These are phyloP conservation scores for Moricandia arvensis DNA, from an alignment of 345 rosid genomes.

Conservation along the genomic window DNA sequence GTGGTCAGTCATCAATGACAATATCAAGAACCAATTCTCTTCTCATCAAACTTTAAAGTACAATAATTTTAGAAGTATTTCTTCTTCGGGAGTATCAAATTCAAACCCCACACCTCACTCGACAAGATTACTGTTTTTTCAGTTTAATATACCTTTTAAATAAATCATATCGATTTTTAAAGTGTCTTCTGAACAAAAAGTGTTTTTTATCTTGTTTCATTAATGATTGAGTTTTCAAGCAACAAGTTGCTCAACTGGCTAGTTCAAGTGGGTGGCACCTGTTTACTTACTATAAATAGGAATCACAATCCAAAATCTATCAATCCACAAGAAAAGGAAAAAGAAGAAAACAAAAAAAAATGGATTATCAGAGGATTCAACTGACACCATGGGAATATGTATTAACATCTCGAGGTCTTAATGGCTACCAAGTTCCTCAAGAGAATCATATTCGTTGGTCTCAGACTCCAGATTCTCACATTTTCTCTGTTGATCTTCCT, in stretches of 20 bases:
- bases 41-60: neutral
- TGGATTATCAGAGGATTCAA: conserved; percentile 48
- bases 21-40: neutral
- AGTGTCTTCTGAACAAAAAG: neutral
- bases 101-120: neutral
- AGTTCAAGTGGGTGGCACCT: conserved; percentile 13
- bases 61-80: neutral
- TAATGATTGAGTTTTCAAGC: neutral
- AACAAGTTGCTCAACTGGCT: conserved; percentile 30
- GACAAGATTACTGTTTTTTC: neutral
- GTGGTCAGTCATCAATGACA: neutral
- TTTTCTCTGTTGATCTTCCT: conserved; percentile 72
- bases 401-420: conserved; percentile 34
- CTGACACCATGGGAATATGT: conserved; percentile 52
- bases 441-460: conserved; percentile 64
- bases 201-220: neutral
- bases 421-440: conserved; percentile 35
- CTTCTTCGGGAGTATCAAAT: neutral
- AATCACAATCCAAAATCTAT: neutral
- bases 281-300: neutral
- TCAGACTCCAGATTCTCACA: conserved; percentile 63
- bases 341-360: neutral
- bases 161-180: too few relatives aligned
- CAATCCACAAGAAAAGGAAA: neutral
- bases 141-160: neutral